A percentile compares a stretch with the other conserved stretches of the same genome.
Conservation (phyloP, 371 early-diverging fungal genomes). For the Fennellomyces sp. region DNA sequence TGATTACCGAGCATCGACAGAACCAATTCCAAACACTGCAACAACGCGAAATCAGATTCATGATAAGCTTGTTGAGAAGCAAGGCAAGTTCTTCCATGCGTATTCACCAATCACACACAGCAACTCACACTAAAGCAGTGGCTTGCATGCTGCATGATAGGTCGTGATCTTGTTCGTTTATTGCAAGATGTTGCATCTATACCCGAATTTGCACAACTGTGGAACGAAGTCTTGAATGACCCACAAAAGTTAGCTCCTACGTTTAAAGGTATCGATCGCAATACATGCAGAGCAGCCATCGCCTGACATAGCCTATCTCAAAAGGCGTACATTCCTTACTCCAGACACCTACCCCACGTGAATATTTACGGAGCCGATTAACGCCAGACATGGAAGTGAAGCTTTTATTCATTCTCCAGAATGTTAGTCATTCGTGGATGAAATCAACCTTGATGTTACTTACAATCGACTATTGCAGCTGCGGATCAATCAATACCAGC, state of each 20-base stretch:
- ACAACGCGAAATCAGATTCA: constrained; percentile 59
- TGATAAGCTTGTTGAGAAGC: constrained; percentile 55
- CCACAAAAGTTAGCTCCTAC: constrained; percentile 63
- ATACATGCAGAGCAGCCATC: too few species aligned
- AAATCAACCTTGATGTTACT: background rate
- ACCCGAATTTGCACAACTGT: constrained; percentile 63
- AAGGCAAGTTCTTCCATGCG: constrained; percentile 30
- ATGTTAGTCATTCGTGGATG: constrained; percentile 33
- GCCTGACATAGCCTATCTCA: background rate
- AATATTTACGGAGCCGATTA: constrained; percentile 63
- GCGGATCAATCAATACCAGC: constrained; percentile 47
- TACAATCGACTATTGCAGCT: constrained; percentile 33
- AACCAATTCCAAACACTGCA: constrained; percentile 41
- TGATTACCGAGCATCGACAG: constrained; percentile 67
- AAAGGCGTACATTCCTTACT: constrained; percentile 51
- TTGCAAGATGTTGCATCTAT: constrained; percentile 66
- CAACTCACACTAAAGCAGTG: constrained; percentile 30
- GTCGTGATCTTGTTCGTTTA: constrained; percentile 73
- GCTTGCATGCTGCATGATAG: constrained; percentile 64
- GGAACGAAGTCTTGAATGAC: constrained; percentile 56
- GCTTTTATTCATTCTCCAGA: constrained; percentile 70
- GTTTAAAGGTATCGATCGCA: constrained; percentile 45
- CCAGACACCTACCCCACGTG: constrained; percentile 63
- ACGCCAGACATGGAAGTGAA: constrained; percentile 78
- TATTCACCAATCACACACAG: background rate